phyloP scores from a whole-genome alignment of 1,284 basidiomycete species.

The Marasmius oreades region DNA sequence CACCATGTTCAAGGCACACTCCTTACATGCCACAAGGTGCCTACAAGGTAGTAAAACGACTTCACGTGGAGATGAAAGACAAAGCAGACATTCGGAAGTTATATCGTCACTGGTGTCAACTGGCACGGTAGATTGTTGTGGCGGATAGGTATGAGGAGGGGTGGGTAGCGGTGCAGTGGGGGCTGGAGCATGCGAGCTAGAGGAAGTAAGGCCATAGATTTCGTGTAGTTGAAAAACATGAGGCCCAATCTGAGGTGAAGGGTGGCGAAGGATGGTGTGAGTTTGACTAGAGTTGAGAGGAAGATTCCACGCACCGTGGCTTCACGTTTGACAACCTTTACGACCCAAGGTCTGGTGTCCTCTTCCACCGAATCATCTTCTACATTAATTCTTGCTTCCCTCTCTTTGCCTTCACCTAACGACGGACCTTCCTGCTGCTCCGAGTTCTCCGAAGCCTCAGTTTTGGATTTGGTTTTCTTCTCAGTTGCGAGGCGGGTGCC shows the following conservation, averaged over 20 bases:
- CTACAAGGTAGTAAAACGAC: conserved; percentile 88
- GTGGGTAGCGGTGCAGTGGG: conserved; percentile 36
- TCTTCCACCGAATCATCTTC: conserved; percentile 30
- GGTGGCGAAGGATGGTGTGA: neutral
- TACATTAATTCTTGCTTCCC: conserved; percentile 18
- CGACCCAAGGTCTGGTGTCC: conserved; percentile 71
- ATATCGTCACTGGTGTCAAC: conserved; percentile 52
- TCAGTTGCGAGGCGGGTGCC: conserved; percentile 31
- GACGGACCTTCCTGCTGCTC: neutral
- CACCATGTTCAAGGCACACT: conserved; percentile 91
- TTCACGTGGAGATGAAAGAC: conserved; percentile 80
- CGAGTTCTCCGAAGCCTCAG: conserved; percentile 12
- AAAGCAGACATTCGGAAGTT: conserved; percentile 85
- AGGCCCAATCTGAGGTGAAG: conserved; percentile 63
- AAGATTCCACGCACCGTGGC: conserved; percentile 53
- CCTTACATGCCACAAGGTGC: conserved; percentile 88
- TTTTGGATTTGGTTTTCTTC: conserved; percentile 16
- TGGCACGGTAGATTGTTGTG: conserved; percentile 26
- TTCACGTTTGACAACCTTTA: conserved; percentile 86
- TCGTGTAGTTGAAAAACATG: conserved; percentile 92
- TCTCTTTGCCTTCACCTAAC: neutral
- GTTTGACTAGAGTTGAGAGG: conserved; percentile 3
- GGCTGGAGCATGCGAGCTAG: conserved; percentile 38
- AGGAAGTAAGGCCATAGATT: conserved; percentile 81
- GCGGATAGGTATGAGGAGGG: conserved; percentile 51